phyloP scores from a whole-genome alignment of 2,329 filamentous ascomycete genomes.

The Dactylella cylindrospora region DNA sequence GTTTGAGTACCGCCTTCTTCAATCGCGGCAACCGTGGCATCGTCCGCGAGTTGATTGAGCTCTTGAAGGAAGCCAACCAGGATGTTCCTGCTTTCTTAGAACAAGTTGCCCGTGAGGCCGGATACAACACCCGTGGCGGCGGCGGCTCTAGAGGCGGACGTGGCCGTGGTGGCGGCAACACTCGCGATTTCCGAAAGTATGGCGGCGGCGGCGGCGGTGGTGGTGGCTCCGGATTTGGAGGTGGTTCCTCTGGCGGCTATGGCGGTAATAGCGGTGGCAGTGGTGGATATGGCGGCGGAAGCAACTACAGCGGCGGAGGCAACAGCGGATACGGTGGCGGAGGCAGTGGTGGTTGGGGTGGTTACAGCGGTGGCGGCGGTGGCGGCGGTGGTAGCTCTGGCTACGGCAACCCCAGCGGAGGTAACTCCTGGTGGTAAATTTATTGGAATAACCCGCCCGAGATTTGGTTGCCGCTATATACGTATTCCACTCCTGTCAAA shows the following conservation, averaged over 20 bases:
- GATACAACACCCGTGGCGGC: conserved; percentile 69
- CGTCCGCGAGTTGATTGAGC: conserved; percentile 92
- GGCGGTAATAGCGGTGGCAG: conserved; percentile 52
- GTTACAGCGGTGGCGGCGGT: conserved; percentile 53
- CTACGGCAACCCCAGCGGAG: conserved; percentile 70
- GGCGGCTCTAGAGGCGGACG: conserved; percentile 61
- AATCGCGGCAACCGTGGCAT: conserved; percentile 99
- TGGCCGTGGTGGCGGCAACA: conserved; percentile 70
- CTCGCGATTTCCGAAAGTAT: conserved; percentile 86
- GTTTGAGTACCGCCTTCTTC: conserved; percentile 98
- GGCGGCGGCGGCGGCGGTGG: conserved; percentile 61
- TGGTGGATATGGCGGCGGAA: conserved; percentile 54
- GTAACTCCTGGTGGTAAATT: conserved; percentile 69
- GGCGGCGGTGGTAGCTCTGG: conserved; percentile 55
- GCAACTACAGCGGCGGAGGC: conserved; percentile 52
- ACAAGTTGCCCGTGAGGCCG: conserved; percentile 91
- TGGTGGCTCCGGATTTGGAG: conserved; percentile 54
- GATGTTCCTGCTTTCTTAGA: conserved; percentile 92
- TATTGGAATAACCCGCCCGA: conserved; percentile 20
- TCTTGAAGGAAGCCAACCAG: conserved; percentile 98
- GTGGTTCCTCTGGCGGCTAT: conserved; percentile 52
- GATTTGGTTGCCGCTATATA: conserved; percentile 20
- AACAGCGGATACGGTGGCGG: conserved; percentile 47
- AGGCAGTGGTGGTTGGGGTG: conserved; percentile 50
- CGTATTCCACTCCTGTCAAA: background rate